Percentiles rank a stretch among this genome's conserved stretches.
Evolutionary conservation across 257 asterid species (phyloP).

Genomic region (Striga asiatica): DNA sequence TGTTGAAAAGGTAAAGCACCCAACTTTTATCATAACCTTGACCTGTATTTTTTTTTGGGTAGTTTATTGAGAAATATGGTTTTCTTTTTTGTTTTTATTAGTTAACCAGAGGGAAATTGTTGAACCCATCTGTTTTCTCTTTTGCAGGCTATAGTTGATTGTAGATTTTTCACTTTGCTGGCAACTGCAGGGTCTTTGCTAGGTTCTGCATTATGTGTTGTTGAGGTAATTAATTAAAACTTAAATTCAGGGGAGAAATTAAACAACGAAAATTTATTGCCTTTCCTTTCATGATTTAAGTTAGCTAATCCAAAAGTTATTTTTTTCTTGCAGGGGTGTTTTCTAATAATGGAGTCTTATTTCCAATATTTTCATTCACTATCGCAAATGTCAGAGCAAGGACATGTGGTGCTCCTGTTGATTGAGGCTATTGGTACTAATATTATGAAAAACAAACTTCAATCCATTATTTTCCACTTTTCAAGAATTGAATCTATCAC

Average conservation of each 20-base stretch:
- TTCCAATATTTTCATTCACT: slow-evolving; percentile 44
- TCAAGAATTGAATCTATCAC: no score
- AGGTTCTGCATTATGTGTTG: slow-evolving; percentile 53
- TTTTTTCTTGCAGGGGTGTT: slow-evolving; percentile 54
- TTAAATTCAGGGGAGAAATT: background rate
- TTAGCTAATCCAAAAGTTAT: no score
- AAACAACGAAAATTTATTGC: no score
- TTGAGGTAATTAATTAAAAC: slow-evolving; percentile 40
- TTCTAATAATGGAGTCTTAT: slow-evolving; percentile 37
- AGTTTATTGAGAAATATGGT: background rate
- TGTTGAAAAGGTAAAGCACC: slow-evolving; percentile 46
- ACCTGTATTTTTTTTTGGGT: background rate
- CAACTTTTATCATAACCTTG: background rate
- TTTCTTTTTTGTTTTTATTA: no score
- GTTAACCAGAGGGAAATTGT: no score
- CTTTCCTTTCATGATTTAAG: no score
- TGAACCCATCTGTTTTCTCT: background rate
- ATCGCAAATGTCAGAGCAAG: slow-evolving; percentile 30
- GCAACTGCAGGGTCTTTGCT: slow-evolving; percentile 75
- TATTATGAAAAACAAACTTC: no score
- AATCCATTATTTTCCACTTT: no score
- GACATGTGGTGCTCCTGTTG: slow-evolving; percentile 42
- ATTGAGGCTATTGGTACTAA: slow-evolving; percentile 70
- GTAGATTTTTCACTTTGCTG: slow-evolving; percentile 69
- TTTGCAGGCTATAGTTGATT: slow-evolving; percentile 63